phyloP scores from a whole-genome alignment of 2,329 filamentous ascomycete genomes.

The Trichoderma endophyticum region DNA sequence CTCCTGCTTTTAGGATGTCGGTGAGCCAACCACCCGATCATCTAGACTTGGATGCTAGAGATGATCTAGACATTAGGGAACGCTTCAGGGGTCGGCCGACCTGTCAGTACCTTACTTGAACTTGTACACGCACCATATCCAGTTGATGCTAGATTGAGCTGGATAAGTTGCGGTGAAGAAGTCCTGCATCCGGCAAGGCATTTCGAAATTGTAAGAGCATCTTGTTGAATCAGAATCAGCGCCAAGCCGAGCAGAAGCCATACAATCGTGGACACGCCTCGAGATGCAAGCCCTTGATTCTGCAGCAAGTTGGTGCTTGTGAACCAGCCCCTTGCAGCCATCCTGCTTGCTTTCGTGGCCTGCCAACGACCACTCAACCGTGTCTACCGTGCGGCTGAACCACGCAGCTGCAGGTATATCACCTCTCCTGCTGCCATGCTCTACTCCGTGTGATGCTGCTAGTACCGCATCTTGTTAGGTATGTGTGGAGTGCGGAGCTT shows the following conservation, averaged over 20 bases:
- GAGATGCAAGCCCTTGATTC: background rate
- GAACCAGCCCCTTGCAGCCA: background rate
- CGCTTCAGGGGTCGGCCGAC: background rate
- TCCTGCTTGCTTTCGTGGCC: background rate
- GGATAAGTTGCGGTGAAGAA: constrained; percentile 14
- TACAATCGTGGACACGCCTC: constrained; percentile 4
- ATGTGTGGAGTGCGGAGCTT: background rate
- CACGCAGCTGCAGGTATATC: background rate
- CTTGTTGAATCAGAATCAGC: background rate
- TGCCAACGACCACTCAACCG: background rate
- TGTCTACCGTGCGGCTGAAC: background rate
- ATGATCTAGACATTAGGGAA: background rate
- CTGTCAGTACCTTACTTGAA: background rate
- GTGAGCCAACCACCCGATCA: background rate
- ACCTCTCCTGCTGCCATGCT: background rate
- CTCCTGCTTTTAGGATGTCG: background rate
- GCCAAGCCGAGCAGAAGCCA: background rate
- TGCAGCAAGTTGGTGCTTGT: background rate
- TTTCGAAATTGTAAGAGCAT: background rate
- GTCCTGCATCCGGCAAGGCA: background rate
- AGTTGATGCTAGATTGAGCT: background rate
- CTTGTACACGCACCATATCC: background rate
- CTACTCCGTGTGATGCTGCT: background rate
- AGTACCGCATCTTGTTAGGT: background rate
- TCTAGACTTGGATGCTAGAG: background rate